Evolutionary conservation across 768 basidiomycete genomes (phyloP), one percentile per base, ranked within the genome.

Genomic region (Lentinula guzmanii): DNA sequence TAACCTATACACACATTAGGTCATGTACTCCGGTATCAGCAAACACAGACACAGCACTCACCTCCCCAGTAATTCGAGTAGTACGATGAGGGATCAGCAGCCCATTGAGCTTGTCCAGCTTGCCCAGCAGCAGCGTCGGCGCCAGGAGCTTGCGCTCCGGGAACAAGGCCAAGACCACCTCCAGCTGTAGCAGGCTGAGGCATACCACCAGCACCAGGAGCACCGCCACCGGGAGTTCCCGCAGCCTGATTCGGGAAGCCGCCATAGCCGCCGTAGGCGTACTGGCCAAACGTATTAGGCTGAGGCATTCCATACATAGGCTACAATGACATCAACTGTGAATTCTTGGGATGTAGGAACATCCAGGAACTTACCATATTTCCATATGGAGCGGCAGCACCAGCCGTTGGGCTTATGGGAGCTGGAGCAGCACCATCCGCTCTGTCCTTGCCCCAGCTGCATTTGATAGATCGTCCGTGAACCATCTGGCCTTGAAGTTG

Each of bases 401-500:
- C 72, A 28, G 83, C 72, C 51, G 83, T 78, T 35, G 90, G 89
- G 66, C 86, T 88, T 67, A 90, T 72, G 41, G 83, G 77, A 60
- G 83, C 80, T 28, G 83, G 78, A 59, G 79, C 76, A 28, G 82
- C 83, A 37, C 86, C 90, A 71, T 90, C 89, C 24, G 86, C 89
- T 64, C 93, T 83, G 72, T 98, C 96, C 75, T 98, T 98, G 61
- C 97, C 97, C 97, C 97, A 99, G 69, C 93, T 94, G 75, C 93
- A 96, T 77, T 98, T 98, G 81, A 98, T 93, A 7, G 95, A 94
- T 42, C 97, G 79, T 52, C 96, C 96, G 66, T 99, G 97, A 31
- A 99, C 93, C 82, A 94, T 91, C 77, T 95, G 92, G 58, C 96
- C 95, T 74, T 96, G 93, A 56, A 99, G 79, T 72, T 98, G 94